Conservation (phyloP, 2,329 filamentous ascomycete species). For the Talaromyces verruculosus region DNA sequence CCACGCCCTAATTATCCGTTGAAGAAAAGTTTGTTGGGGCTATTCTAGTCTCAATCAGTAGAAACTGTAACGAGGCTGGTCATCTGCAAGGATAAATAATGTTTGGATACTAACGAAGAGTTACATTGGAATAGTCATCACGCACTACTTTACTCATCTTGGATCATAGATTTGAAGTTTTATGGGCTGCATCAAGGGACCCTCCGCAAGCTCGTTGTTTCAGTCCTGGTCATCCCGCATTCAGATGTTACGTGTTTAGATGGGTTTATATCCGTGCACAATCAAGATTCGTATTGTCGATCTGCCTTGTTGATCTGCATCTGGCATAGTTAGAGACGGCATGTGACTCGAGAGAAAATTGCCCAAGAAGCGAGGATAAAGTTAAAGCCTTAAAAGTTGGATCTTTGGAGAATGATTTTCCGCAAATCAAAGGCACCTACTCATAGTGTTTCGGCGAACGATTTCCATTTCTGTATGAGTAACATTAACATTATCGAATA, state of each 20-base stretch:
- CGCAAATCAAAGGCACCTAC: neutral
- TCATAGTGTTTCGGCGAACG: neutral
- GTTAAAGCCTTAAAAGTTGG: neutral
- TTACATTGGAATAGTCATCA: neutral
- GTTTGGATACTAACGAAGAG: neutral
- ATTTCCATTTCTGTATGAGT: neutral
- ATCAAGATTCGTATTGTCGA: neutral
- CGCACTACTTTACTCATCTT: neutral
- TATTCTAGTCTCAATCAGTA: neutral
- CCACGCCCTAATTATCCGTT: too few relatives aligned
- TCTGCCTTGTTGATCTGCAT: neutral
- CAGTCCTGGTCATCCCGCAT: neutral
- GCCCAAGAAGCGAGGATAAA: neutral
- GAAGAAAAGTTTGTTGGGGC: neutral
- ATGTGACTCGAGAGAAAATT: neutral
- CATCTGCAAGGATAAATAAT: neutral
- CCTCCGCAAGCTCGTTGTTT: neutral
- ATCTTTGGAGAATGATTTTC: neutral
- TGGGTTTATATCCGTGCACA: neutral
- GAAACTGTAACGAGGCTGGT: neutral
- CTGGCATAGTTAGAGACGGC: neutral
- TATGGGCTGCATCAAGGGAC: neutral
- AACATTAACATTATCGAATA: neutral
- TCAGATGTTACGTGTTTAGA: neutral
- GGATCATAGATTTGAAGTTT: neutral